These are phyloP conservation scores for Penium margaritaceum DNA, from an alignment of 139 green algal species.

Conservation along the genomic window DNA sequence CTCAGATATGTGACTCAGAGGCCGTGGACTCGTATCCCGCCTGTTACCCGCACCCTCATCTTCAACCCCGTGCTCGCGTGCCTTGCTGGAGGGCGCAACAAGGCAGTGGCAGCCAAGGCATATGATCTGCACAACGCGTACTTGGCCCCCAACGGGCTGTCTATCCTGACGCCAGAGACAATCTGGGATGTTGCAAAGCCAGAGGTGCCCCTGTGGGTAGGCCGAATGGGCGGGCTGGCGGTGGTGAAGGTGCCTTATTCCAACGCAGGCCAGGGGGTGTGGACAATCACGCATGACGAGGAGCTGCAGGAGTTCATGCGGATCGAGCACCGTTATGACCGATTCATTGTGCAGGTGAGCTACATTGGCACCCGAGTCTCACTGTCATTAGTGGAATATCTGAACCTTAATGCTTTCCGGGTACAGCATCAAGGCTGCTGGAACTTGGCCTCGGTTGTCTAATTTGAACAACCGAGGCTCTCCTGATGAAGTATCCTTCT, in stretches of 20 bases:
- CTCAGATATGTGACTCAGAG: slow-evolving; percentile 39
- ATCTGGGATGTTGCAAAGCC: slow-evolving; percentile 44
- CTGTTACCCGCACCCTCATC: slow-evolving; percentile 27
- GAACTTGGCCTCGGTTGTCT: too few relatives aligned
- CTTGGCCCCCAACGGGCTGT: slow-evolving; percentile 19
- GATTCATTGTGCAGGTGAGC: slow-evolving; percentile 44
- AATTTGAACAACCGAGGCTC: too few relatives aligned
- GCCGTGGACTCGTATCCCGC: slow-evolving; percentile 35
- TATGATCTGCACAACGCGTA: slow-evolving; percentile 45
- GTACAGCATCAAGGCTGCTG: too few relatives aligned
- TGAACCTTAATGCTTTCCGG: background rate
- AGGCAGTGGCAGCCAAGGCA: slow-evolving; percentile 37
- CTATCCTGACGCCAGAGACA: slow-evolving; percentile 37
- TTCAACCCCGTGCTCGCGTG: slow-evolving; percentile 42
- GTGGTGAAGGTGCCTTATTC: slow-evolving; percentile 42
- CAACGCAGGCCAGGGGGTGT: slow-evolving; percentile 41
- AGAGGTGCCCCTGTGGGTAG: slow-evolving; percentile 36
- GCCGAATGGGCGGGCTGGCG: slow-evolving; percentile 35
- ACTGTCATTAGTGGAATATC: background rate
- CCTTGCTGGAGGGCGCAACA: slow-evolving; percentile 41
- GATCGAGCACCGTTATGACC: slow-evolving; percentile 40
- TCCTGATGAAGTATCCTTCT: too few relatives aligned
- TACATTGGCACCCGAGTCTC: background rate
- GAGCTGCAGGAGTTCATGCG: slow-evolving; percentile 44
- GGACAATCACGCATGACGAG: slow-evolving; percentile 37